phyloP scores from a whole-genome alignment of 257 asterid genomes.

The Rhazya stricta region DNA sequence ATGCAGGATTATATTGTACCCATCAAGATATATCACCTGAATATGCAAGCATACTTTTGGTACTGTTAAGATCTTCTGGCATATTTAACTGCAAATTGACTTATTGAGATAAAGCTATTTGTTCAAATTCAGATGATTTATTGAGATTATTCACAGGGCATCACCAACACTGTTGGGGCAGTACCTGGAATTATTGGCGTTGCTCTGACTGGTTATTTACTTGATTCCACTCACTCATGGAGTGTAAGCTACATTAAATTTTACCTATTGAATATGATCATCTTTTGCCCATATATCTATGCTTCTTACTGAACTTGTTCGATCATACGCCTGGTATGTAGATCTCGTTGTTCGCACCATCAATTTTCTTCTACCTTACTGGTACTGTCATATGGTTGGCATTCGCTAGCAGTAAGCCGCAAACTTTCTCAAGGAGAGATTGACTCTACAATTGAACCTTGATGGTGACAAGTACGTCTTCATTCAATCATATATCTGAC shows the following conservation, averaged over 20 bases:
- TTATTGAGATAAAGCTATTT: not conserved
- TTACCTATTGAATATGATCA: not conserved
- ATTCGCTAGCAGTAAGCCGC: slow-evolving; percentile 88
- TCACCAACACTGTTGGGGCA: slow-evolving; percentile 95
- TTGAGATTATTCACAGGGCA: slow-evolving; percentile 53
- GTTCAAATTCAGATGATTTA: slow-evolving; percentile 7
- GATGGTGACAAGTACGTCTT: slow-evolving; percentile 11
- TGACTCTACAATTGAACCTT: slow-evolving; percentile 15
- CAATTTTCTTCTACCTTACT: slow-evolving; percentile 91
- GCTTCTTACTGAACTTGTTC: not conserved
- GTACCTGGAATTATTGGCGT: slow-evolving; percentile 93
- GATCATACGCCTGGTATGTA: slow-evolving; percentile 18
- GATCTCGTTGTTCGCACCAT: slow-evolving; percentile 88
- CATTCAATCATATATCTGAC: slow-evolving; percentile 1
- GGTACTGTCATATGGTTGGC: slow-evolving; percentile 90
- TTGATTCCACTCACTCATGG: slow-evolving; percentile 97
- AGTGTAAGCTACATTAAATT: slow-evolving; percentile 49
- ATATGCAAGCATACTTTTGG: slow-evolving; percentile 95
- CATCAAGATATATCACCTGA: slow-evolving; percentile 99
- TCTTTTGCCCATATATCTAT: not conserved
- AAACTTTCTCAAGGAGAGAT: slow-evolving; percentile 54
- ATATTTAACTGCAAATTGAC: not conserved
- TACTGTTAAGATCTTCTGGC: slow-evolving; percentile 20
- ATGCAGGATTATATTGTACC: slow-evolving; percentile 84
- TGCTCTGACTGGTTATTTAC: slow-evolving; percentile 88